phyloP scores from a whole-genome alignment of 192 early-diverging fungal genomes.

The Phycomyces blakesleeanus region DNA sequence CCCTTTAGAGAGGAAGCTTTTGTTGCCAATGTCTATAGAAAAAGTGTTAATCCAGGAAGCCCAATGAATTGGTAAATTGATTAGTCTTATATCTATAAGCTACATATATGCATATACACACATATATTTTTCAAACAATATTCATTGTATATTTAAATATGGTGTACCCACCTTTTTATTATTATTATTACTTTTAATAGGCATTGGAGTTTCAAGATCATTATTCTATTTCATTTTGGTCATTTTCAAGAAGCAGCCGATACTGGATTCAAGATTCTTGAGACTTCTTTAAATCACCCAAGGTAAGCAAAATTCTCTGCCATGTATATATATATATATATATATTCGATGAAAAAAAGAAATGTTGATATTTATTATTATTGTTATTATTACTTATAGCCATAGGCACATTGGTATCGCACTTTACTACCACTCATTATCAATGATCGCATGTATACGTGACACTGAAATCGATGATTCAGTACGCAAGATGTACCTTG shows the following conservation, averaged over 20 bases:
- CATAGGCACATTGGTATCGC: constrained; percentile 29
- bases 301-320: too few species aligned
- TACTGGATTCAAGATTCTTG: constrained; percentile 22
- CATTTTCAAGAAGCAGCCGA: constrained; percentile 12
- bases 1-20: constrained; percentile 11
- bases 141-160: too few species aligned
- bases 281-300: constrained; percentile 13
- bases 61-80: constrained; percentile 8
- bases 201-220: constrained; percentile 26
- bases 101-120: too few species aligned
- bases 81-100: too few species aligned
- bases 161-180: too few species aligned
- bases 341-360: too few species aligned
- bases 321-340: too few species aligned
- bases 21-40: constrained; percentile 12
- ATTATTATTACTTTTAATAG: too few species aligned
- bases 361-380: too few species aligned
- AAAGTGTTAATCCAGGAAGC: constrained; percentile 17
- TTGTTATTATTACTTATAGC: constrained; percentile 11
- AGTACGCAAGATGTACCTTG: constrained; percentile 9
- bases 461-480: not conserved
- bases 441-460: constrained; percentile 20
- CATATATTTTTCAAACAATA: too few species aligned
- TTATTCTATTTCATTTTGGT: constrained; percentile 22
- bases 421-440: constrained; percentile 20